Conservation (phyloP, 208 protist genomes). For the Acanthamoeba healyi region DNA sequence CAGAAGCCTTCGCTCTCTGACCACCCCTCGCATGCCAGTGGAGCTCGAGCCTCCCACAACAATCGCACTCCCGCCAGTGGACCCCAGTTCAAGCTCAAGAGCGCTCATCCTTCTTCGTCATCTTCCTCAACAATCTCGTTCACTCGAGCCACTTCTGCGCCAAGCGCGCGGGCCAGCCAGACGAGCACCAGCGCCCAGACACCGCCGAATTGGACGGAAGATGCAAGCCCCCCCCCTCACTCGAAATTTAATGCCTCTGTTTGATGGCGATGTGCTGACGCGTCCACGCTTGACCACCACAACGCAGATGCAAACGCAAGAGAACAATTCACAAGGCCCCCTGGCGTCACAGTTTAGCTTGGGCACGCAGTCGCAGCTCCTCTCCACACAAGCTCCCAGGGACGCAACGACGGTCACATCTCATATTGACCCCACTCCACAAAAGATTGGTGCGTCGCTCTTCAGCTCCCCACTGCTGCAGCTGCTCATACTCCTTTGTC, state of each 20-base stretch:
- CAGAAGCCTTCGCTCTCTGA: neutral
- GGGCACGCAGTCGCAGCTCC: neutral
- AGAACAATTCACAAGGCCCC: constrained; percentile 12
- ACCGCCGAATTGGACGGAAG: neutral
- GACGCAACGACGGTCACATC: neutral
- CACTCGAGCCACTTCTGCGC: neutral
- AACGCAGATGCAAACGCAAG: constrained; percentile 25
- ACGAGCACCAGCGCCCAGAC: neutral
- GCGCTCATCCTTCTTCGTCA: neutral
- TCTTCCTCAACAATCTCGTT: neutral
- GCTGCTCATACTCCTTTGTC: neutral
- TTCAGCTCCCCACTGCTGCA: no score
- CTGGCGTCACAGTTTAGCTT: constrained; percentile 37
- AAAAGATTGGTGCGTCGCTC: neutral
- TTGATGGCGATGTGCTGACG: no score
- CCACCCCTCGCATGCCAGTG: neutral
- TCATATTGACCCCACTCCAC: neutral
- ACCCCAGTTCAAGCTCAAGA: neutral
- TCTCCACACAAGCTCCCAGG: constrained; percentile 19
- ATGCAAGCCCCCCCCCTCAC: neutral
- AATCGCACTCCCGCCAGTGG: neutral
- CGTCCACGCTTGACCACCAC: neutral
- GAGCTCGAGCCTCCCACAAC: neutral
- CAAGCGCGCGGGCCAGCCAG: neutral
- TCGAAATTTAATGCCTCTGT: neutral